Percentiles rank a stretch among this genome's conserved stretches.
Conservation (phyloP, 805 yeast species). For the Teunomyces lycoperdinae region DNA sequence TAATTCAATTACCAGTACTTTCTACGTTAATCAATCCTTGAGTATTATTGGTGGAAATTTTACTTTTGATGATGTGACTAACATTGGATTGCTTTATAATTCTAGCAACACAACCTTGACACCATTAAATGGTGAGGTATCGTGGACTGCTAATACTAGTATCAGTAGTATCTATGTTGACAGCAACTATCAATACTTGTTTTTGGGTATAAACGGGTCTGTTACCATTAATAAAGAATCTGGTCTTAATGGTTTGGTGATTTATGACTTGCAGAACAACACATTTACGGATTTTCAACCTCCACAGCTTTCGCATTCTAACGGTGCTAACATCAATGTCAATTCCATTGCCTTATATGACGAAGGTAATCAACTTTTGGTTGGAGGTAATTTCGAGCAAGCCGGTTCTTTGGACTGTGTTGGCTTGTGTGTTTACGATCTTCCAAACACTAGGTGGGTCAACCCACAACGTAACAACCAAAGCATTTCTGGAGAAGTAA, state of each 20-base stretch:
- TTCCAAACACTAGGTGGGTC: slow-evolving; percentile 53
- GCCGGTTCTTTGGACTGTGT: slow-evolving; percentile 59
- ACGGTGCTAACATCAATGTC: slow-evolving; percentile 39
- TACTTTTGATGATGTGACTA: slow-evolving; percentile 20
- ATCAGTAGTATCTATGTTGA: slow-evolving; percentile 37
- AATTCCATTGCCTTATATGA: slow-evolving; percentile 36
- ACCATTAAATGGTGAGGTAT: slow-evolving; percentile 19
- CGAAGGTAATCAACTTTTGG: slow-evolving; percentile 43
- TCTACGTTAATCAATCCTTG: slow-evolving; percentile 46
- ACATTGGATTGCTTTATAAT: slow-evolving; percentile 30
- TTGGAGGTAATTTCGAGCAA: slow-evolving; percentile 69
- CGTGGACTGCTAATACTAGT: slow-evolving; percentile 23
- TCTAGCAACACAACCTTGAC: slow-evolving; percentile 13
- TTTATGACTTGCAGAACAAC: slow-evolving; percentile 47
- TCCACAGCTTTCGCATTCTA: slow-evolving; percentile 40
- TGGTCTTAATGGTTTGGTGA: slow-evolving; percentile 44
- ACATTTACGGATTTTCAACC: slow-evolving; percentile 49
- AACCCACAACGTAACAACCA: slow-evolving; percentile 29
- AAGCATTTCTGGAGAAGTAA: slow-evolving; percentile 48
- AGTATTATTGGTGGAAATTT: slow-evolving; percentile 63
- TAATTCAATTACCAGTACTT: slow-evolving; percentile 27
- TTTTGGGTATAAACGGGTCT: slow-evolving; percentile 47
- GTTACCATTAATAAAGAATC: slow-evolving; percentile 18
- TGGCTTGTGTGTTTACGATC: slow-evolving; percentile 64
- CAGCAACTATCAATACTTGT: slow-evolving; percentile 30